Base-by-base conservation (phyloP, 2,329 filamentous ascomycete species). In the Hymenoscyphus albidus region DNA sequence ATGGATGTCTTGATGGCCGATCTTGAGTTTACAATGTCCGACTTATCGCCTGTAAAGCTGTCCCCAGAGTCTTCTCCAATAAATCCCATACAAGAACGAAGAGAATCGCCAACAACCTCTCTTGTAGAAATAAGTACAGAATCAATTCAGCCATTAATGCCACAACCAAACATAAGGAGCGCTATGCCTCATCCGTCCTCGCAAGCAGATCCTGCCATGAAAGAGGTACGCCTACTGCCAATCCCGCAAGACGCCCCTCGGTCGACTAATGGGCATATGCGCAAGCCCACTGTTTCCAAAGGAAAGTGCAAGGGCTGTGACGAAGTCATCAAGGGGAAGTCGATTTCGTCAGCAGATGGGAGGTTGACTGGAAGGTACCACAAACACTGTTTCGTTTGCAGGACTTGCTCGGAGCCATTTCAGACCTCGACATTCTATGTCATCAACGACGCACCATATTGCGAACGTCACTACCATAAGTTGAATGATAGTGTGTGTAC, bases 291-390 rank as follows among this genome's bases (percentile, higher is more conserved):
- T 6, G 67, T 71, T 14, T 68, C 72, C 22, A 76, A 76, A 65
- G 91, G 92, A 2, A 86, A 86, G 67, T 99, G 95, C 80, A 91
- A 92, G 73, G 91, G 91, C 0, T 99, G 95, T 76, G 82, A 85
- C 3, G 80, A 89, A 57, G 80, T 83, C 6, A 98, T 99, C 71
- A 85, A 87, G 56, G 94, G 93, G 22, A 98, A 97, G 78, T 97
- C 93, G 1, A 88, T 99, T 64, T 96, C 94, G 40, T 96, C 93
- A 14, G 93, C 93, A 0, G 95, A 97, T 72, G 95, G 95, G 16
- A 88, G 93, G 31, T 81, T 99, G 31, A 96, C 92, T 0, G 95
- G 95, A 10, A 89, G 93, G 68, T 99, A 97, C 77, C 95, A 99
- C 81, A 96, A 96, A 76, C 85, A 89, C 4, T 99, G 94, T 76